phyloP scores from a whole-genome alignment of 371 early-diverging fungal genomes.

The Mucor velutinosus region DNA sequence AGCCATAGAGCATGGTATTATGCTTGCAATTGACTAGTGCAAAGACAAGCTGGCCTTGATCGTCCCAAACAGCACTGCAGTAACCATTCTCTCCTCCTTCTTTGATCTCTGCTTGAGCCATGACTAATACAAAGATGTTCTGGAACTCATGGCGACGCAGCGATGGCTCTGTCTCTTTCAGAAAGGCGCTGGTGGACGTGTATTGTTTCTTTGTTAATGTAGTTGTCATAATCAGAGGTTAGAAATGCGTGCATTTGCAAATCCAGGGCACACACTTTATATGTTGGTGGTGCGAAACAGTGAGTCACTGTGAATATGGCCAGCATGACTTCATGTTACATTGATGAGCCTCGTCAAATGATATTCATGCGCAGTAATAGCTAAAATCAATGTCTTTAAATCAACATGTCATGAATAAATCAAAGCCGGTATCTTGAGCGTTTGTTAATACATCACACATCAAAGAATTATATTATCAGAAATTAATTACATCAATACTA shows the following conservation, averaged over 20 bases:
- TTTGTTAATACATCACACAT: too few species aligned
- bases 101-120: not conserved
- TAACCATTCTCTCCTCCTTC: not conserved
- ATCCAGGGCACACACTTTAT: not conserved
- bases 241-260: not conserved
- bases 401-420: too few species aligned
- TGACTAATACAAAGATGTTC: not conserved
- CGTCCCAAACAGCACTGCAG: not conserved
- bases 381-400: too few species aligned
- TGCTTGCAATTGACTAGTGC: not conserved
- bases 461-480: too few species aligned
- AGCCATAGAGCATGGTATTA: constrained; percentile 1
- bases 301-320: constrained; percentile 1
- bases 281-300: not conserved
- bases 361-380: not conserved
- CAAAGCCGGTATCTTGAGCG: too few species aligned
- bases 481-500: too few species aligned
- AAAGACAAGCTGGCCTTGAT: not conserved
- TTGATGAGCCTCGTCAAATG: not conserved
- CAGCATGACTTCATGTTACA: not conserved
- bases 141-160: not conserved
- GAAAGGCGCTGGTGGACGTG: not conserved
- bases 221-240: not conserved
- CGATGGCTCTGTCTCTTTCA: not conserved
- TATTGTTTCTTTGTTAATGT: not conserved